Evolutionary conservation across 495 filamentous ascomycete species (phyloP).

Genomic region (Penicillium salamii): DNA sequence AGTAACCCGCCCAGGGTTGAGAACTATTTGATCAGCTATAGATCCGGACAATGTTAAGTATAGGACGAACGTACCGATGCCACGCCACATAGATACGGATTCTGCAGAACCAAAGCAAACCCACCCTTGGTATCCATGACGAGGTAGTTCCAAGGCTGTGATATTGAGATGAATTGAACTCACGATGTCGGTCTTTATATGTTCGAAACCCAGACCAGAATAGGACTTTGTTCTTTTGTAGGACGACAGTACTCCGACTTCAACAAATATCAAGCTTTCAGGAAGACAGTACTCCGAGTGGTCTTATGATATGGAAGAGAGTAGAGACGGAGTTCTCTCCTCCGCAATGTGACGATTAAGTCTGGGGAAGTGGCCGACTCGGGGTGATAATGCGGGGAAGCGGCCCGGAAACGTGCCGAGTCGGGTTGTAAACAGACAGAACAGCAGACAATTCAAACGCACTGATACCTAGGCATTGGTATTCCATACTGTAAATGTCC

Average conservation of each 20-base stretch:
- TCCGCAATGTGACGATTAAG: constrained; percentile 18
- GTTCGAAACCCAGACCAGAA: background rate
- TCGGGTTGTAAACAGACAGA: no score
- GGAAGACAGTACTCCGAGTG: constrained; percentile 23
- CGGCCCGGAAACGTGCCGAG: background rate
- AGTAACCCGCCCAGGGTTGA: constrained; percentile 59
- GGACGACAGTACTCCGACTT: constrained; percentile 5
- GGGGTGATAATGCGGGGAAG: constrained; percentile 20
- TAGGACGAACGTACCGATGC: constrained; percentile 28
- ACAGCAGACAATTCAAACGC: no score
- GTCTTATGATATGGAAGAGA: background rate
- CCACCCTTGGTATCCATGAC: constrained; percentile 23
- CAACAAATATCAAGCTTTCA: background rate
- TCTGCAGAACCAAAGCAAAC: constrained; percentile 32
- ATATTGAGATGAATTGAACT: background rate
- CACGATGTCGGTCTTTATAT: background rate
- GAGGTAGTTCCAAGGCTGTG: no score
- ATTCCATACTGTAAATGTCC: no score
- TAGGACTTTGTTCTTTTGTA: background rate
- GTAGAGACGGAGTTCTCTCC: constrained; percentile 16
- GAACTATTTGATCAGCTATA: constrained; percentile 21
- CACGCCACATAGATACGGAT: constrained; percentile 42
- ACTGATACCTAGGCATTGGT: no score
- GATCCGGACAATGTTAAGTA: background rate
- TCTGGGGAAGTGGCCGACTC: constrained; percentile 12